Evolutionary conservation across 306 rosid genomes (phyloP).

Genomic region (Macrotyloma uniflorum): DNA sequence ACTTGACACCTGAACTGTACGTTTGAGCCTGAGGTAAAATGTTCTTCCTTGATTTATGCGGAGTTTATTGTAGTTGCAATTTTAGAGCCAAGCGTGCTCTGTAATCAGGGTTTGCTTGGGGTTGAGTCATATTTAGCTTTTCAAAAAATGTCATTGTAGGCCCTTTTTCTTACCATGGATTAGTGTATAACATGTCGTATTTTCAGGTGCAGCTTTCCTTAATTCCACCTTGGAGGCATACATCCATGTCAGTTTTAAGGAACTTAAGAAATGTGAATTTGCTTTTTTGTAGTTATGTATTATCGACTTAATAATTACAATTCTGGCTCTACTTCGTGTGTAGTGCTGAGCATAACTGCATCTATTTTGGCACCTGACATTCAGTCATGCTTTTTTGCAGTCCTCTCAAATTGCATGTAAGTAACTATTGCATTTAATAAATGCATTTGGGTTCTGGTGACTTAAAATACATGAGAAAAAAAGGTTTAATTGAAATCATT

Average conservation of each 20-base stretch:
- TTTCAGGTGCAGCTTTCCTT: conserved; percentile 78
- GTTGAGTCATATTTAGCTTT: conserved; percentile 29
- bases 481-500: no score
- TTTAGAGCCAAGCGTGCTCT: neutral
- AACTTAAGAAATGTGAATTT: conserved; percentile 52
- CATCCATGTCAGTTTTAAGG: conserved; percentile 65
- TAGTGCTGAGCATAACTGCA: conserved; percentile 26
- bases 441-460: conserved; percentile 37
- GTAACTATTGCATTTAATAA: conserved; percentile 32
- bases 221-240: conserved; percentile 67
- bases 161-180: neutral
- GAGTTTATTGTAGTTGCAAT: neutral
- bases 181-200: conserved; percentile 23
- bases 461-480: neutral
- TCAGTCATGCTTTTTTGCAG: conserved; percentile 22
- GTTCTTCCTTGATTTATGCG: conserved; percentile 3
- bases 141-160: neutral
- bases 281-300: conserved; percentile 19
- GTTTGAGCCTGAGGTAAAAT: conserved; percentile 78
- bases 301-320: conserved; percentile 33
- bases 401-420: conserved; percentile 26
- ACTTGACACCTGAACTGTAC: conserved; percentile 56
- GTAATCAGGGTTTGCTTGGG: conserved; percentile 1
- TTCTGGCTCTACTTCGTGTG: conserved; percentile 26
- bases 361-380: conserved; percentile 15